phyloP scores from a whole-genome alignment of 2,329 filamentous ascomycete genomes.

The Fusarium humuli region DNA sequence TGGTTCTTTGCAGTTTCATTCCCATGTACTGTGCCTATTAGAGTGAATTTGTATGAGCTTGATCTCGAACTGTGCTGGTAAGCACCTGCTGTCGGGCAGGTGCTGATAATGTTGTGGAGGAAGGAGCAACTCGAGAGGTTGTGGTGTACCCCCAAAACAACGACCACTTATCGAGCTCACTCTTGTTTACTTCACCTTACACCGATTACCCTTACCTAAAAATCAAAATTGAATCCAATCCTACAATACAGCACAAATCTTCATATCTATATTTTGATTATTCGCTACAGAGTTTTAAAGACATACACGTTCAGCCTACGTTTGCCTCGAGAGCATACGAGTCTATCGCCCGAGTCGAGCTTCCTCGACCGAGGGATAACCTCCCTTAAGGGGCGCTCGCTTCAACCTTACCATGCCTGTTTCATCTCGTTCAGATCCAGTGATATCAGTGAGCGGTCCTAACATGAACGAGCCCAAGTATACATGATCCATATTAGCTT shows the following conservation, averaged over 20 bases:
- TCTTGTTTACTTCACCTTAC: neutral
- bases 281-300: neutral
- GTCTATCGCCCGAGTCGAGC: neutral
- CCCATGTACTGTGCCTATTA: neutral
- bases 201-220: neutral
- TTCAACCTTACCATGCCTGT: conserved; percentile 35
- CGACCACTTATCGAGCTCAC: neutral
- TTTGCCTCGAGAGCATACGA: neutral
- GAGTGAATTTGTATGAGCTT: neutral
- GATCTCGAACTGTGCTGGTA: neutral
- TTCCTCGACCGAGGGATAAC: neutral
- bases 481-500: fast-evolving
- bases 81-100: no score
- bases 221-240: neutral
- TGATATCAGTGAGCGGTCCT: conserved; percentile 7
- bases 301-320: neutral
- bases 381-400: neutral
- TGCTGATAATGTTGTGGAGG: neutral
- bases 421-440: conserved; percentile 30
- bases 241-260: neutral
- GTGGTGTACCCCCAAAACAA: neutral
- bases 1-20: neutral
- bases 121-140: neutral
- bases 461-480: conserved; percentile 45
- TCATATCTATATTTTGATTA: neutral